Evolutionary conservation across 2,329 filamentous ascomycete genomes (phyloP).

Genomic region (Helicocarpus griseus): DNA sequence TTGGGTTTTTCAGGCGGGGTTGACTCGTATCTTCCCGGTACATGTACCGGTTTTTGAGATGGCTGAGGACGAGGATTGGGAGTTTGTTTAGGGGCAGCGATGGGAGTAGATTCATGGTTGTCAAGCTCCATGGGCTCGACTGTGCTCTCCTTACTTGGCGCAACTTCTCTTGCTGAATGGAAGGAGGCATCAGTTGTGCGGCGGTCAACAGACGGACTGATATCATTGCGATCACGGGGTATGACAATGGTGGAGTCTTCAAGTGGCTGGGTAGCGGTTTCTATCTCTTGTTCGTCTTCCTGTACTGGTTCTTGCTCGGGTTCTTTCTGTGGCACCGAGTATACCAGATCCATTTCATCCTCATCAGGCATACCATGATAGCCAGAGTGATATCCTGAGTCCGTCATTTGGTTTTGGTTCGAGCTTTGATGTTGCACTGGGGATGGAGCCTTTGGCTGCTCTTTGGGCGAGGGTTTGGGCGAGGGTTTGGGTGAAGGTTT

Average conservation of each 20-base stretch:
- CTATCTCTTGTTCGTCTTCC: slow-evolving; percentile 14
- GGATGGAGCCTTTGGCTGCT: slow-evolving; percentile 14
- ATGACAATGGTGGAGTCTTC: slow-evolving; percentile 19
- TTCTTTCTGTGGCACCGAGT: slow-evolving; percentile 5
- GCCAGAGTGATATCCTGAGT: slow-evolving; percentile 39
- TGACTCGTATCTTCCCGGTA: not conserved
- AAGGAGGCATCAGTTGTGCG: slow-evolving; percentile 37
- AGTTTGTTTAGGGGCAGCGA: not conserved
- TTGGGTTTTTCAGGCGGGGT: slow-evolving; percentile 8
- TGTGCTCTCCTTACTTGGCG: slow-evolving; percentile 24
- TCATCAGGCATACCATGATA: slow-evolving; percentile 38
- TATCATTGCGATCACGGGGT: slow-evolving; percentile 10
- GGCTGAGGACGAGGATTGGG: not conserved
- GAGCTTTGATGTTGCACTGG: slow-evolving; percentile 28
- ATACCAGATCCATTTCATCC: slow-evolving; percentile 26
- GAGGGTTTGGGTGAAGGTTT: slow-evolving; percentile 14
- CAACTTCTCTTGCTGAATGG: slow-evolving; percentile 36
- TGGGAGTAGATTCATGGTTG: slow-evolving; percentile 12
- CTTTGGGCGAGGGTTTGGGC: slow-evolving; percentile 8
- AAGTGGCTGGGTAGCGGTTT: slow-evolving; percentile 25
- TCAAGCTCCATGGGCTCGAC: slow-evolving; percentile 29
- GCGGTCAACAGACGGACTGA: slow-evolving; percentile 21
- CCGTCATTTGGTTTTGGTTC: slow-evolving; percentile 32
- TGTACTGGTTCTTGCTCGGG: not conserved
- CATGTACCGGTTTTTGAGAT: not conserved